Conservation (phyloP, 345 rosid genomes). For the Adansonia digitata region DNA sequence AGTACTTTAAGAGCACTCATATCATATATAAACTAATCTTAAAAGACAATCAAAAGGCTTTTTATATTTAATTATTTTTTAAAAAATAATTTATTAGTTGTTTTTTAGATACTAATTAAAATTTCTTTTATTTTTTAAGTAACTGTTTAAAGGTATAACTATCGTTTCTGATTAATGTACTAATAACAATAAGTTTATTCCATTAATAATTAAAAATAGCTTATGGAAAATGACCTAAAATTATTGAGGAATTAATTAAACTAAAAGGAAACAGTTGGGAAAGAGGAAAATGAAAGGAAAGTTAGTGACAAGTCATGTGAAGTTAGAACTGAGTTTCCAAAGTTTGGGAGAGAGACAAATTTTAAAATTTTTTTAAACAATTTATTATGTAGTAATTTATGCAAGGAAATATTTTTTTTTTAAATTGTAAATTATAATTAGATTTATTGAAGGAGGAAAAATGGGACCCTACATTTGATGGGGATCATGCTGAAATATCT, state of each 20-base stretch:
- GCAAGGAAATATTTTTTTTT: neutral
- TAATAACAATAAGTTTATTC: neutral
- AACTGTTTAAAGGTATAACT: neutral
- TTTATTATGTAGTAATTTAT: neutral
- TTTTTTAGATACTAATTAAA: neutral
- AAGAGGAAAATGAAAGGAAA: slow-evolving; percentile 23
- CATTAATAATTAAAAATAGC: neutral
- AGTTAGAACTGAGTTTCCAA: slow-evolving; percentile 25
- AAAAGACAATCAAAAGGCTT: neutral
- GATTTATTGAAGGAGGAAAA: neutral
- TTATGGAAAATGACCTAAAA: neutral
- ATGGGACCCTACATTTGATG: slow-evolving; percentile 20
- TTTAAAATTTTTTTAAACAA: neutral
- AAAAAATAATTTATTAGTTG: neutral
- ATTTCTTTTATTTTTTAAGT: neutral
- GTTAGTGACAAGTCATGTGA: slow-evolving; percentile 19
- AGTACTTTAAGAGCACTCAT: neutral
- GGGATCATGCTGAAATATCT: slow-evolving; percentile 20
- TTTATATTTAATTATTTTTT: neutral
- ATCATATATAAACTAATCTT: neutral
- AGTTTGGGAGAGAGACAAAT: slow-evolving; percentile 14
- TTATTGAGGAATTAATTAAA: neutral
- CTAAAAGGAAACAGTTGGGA: neutral
- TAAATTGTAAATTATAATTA: neutral
- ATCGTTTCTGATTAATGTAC: neutral